Evolutionary conservation across 495 filamentous ascomycete genomes (phyloP).

Genomic region (Achaetomiella virescens): DNA sequence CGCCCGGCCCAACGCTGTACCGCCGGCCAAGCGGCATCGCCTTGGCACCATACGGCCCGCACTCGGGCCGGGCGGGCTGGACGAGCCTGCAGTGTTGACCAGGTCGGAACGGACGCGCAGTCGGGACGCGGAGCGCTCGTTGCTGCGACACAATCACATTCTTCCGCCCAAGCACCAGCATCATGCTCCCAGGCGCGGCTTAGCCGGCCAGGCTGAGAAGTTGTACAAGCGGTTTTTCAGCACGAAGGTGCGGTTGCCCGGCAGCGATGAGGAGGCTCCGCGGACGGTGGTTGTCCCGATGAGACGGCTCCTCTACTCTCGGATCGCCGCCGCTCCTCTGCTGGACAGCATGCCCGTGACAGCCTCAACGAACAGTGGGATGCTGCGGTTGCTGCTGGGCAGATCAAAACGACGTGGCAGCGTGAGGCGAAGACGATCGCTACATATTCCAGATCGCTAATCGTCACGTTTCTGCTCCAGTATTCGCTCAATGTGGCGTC

Average conservation of each 20-base stretch:
- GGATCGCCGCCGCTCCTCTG: background rate
- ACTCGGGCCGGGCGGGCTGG: slow-evolving; percentile 23
- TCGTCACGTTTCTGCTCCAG: slow-evolving; percentile 66
- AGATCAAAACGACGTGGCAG: slow-evolving; percentile 80
- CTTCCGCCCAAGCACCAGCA: slow-evolving; percentile 56
- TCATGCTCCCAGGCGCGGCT: slow-evolving; percentile 4
- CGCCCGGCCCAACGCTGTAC: slow-evolving; percentile 61
- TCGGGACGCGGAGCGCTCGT: slow-evolving; percentile 63
- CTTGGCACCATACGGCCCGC: slow-evolving; percentile 50
- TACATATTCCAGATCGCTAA: slow-evolving; percentile 53
- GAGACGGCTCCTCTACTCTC: slow-evolving; percentile 40
- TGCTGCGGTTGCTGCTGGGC: slow-evolving; percentile 65
- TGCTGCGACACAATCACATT: slow-evolving; percentile 72
- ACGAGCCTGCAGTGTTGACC: slow-evolving; percentile 43
- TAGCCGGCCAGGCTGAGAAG: slow-evolving; percentile 17
- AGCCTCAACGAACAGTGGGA: slow-evolving; percentile 63
- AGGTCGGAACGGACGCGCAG: slow-evolving; percentile 58
- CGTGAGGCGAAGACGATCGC: slow-evolving; percentile 66
- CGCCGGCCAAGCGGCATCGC: slow-evolving; percentile 63
- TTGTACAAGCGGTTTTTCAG: slow-evolving; percentile 43
- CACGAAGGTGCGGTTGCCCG: slow-evolving; percentile 34
- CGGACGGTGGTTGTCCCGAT: slow-evolving; percentile 22
- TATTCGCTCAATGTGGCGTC: slow-evolving; percentile 67
- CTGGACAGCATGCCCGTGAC: slow-evolving; percentile 23
- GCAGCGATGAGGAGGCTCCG: slow-evolving; percentile 31